Evolutionary conservation across 176 grass and related monocot genomes (phyloP), one percentile per base, ranked within the genome.

Genomic region (Carex scoparia): DNA sequence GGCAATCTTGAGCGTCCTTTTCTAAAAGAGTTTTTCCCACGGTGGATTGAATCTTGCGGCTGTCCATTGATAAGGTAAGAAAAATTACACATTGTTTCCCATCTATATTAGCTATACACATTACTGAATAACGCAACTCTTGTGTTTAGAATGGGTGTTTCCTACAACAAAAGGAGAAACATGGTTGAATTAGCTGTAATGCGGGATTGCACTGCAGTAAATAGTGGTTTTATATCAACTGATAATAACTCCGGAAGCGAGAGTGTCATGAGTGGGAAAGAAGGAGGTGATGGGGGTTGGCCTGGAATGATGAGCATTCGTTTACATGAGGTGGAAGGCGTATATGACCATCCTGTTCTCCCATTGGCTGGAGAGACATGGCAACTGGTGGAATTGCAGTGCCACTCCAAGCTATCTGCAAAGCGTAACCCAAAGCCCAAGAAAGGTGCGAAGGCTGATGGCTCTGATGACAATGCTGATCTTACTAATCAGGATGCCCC

Each of bases 241-340:
- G 89, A 91, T 85, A 88, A 60, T 92, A 72, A 66, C 10, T 62
- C 16, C 2, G 89, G 93, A 78, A 84, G 87, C 84, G 86, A 67
- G 88, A 75, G 55, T 4, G 38, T 16, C 11, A 86, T 93, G 79
- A 84, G 87, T 89, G 91, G 91, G 83, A 87, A 79, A 90, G 86
- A 79, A 90, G 95, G 94, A 93, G 83, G 84, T 37, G 89, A 90
- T 83, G 65, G 67, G 86, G 91, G 93, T 87, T 98, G 95, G 93
- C 95, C 95, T 72, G 95, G 96, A 89, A 98, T 98, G 96, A 98
- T 98, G 93, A 98, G 91, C 23, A 80, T 95, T 27, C 92, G 91
- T 72, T 89, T 98, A 90, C 93, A 98, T 85, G 96, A 98, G 91
- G 87, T 91, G 48, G 96, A 95, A 69, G 93, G 86, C 31, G 89